Evolutionary conservation across 1,284 basidiomycete species (phyloP), one percentile per base, ranked within the genome.

Genomic region (Neonothopanus nambi): DNA sequence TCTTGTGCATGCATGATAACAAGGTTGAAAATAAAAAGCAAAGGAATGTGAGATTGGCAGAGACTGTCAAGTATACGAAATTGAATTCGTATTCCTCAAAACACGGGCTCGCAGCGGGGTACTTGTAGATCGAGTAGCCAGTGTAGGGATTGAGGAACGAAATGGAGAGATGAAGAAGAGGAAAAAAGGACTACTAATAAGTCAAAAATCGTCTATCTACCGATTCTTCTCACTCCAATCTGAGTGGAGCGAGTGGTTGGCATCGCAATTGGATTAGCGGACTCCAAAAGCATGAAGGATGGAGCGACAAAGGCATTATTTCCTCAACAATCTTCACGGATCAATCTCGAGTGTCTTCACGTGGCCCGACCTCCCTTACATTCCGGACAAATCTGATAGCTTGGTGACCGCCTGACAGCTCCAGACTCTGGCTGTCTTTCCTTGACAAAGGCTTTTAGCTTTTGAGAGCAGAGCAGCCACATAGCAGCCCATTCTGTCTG

Each of bases 181-280:
- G 59, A 15, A 68, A 12, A 66, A n/a, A 65, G 67, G 41, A n/a
- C 41, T 17, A 20, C 24, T 30, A 38, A 20, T 33, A 21, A 28
- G n/a, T 26, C n/a, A 6, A 20, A 8, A 2, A n/a, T n/a, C n/a
- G n/a, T n/a, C 12, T 21, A 12, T 28, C 20, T 26, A 5, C 33
- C 23, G 37, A 33, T 42, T 54, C 23, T 48, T 53, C 46, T 48
- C 30, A 53, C 51, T 54, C 52, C 45, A 48, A 15, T 26, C 33
- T 24, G 37, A 30, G 21, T 39, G 48, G 18, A 36, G 45, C 42
- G 45, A 46, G 48, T 45, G 39, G 50, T 52, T 56, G 44, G 49
- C 54, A 48, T 56, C 44, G 39, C 20, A 36, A 48, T 48, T 35
- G 38, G 17, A 12, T 35, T 28, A 45, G 23, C 43, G 43, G 18